Base-by-base conservation (phyloP, 352 stramenopile species). In the Blastocystis sp. region DNA sequence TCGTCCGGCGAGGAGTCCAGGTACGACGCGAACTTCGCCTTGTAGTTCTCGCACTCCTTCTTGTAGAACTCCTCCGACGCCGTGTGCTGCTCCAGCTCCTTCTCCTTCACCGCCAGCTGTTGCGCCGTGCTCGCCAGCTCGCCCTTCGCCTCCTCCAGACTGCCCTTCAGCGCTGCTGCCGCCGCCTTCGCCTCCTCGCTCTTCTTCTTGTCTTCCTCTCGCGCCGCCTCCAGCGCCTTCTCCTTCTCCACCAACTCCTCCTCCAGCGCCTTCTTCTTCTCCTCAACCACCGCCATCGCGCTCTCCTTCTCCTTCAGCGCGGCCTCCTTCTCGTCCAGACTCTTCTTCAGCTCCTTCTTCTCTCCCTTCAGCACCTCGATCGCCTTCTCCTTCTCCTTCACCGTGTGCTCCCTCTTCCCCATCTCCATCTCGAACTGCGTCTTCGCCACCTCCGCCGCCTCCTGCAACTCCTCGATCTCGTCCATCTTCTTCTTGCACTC, bases 21-120 rank as follows among this genome's bases (percentile, higher is more conserved):
- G 23, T 79, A 79, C 5, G 69, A 79, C 1, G 69, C 69, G 52
- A 79, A 79, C 53, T 79, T 79, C 5, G 41, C 69, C 38, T 52
- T 43, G 52, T 79, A 79, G 43, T 61, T 79, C 7, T 79, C 69
- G 53, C 69, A 79, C 38, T 79, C 69, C 69, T 79, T 61, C 69
- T 79, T 79, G 43, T 79, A 79, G 28, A 64, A 41, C 14, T 11
- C 43, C 23, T 79, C 69, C 0, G 28, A 60, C 11, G 7, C 28
- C 53, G 5, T 7, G 2, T n/a, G 21, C 69, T 79, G 28, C 53
- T 79, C 69, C 21, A 40, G 40, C 38, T 79, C 69, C 38, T 79
- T 79, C 53, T 4, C 10, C 23, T 79, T 79, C 11, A 40, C 43
- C 21, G 43, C 52, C 9, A 79, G 69, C 61, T 9, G 19, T 34